Conservation (phyloP, 1,139 yeast species). For the Protomyces inouyei region DNA sequence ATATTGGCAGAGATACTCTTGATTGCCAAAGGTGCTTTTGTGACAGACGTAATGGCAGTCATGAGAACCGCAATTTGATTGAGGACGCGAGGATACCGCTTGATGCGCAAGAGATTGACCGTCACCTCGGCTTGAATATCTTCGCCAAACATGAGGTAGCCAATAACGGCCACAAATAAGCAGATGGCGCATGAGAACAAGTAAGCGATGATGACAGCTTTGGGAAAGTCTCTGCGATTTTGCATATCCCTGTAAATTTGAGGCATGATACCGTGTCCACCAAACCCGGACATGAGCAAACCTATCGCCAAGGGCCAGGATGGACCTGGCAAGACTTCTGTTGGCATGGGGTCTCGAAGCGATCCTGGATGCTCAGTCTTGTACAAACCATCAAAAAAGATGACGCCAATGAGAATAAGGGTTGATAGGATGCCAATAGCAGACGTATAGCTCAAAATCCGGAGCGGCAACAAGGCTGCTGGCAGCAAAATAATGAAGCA, state of each 20-base stretch:
- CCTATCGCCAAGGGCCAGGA: conserved; percentile 58
- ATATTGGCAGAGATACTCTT: conserved; percentile 76
- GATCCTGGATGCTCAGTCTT: conserved; percentile 62
- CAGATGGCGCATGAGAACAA: conserved; percentile 67
- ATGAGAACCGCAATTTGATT: conserved; percentile 60
- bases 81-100: conserved; percentile 68
- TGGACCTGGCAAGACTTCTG: conserved; percentile 50
- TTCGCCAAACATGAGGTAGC: conserved; percentile 85
- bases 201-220: conserved; percentile 54
- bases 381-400: conserved; percentile 59
- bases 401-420: conserved; percentile 53
- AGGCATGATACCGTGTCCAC: conserved; percentile 85
- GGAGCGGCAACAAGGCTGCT: conserved; percentile 62
- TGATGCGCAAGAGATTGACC: conserved; percentile 60
- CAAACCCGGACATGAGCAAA: conserved; percentile 83
- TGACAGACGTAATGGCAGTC: conserved; percentile 76
- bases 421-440: conserved; percentile 72
- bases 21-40: conserved; percentile 81
- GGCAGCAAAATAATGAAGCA: conserved; percentile 59
- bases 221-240: conserved; percentile 55
- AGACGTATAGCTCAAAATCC: conserved; percentile 64
- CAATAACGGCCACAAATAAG: conserved; percentile 67
- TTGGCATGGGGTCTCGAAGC: conserved; percentile 51
- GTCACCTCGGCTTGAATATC: conserved; percentile 76
- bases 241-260: conserved; percentile 77